Conservation (phyloP, 768 basidiomycete genomes). For the Cystofilobasidium bisporidii region DNA sequence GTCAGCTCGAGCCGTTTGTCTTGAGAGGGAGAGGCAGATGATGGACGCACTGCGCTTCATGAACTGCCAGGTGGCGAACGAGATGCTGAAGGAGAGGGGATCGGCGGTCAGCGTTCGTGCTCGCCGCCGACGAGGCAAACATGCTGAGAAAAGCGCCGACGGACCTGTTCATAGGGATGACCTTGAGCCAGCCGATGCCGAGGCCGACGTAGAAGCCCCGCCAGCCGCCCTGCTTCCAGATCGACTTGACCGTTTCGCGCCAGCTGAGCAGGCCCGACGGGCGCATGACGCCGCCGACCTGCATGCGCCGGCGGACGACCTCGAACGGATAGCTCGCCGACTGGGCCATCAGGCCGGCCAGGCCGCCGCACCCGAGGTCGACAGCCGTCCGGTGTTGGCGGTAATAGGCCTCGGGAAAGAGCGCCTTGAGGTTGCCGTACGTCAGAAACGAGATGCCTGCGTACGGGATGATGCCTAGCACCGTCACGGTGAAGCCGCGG, state of each 20-base stretch:
- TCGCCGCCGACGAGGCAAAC: background rate
- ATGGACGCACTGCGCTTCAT: constrained; percentile 24
- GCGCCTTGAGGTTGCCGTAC: constrained; percentile 61
- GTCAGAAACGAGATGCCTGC: constrained; percentile 89
- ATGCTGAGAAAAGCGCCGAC: constrained; percentile 16
- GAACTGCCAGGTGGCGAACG: constrained; percentile 28
- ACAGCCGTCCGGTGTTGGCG: constrained; percentile 45
- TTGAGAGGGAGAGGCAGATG: background rate
- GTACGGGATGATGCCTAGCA: constrained; percentile 88
- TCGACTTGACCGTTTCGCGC: constrained; percentile 60
- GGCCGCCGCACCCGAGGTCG: constrained; percentile 72
- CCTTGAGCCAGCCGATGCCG: constrained; percentile 83
- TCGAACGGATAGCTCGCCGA: constrained; percentile 92
- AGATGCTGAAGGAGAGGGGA: constrained; percentile 14
- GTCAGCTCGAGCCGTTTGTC: background rate
- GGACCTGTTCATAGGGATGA: constrained; percentile 75
- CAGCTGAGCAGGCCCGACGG: constrained; percentile 70
- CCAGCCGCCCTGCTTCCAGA: constrained; percentile 64
- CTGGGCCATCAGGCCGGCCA: constrained; percentile 75
- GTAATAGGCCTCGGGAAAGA: constrained; percentile 38
- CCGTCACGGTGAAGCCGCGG: constrained; percentile 88
- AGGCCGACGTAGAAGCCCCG: constrained; percentile 86
- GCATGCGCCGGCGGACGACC: constrained; percentile 82
- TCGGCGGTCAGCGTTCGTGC: background rate
- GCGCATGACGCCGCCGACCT: constrained; percentile 71